Base-by-base conservation (phyloP, 2,329 filamentous ascomycete genomes). In the Aspergillus novoparasiticus region DNA sequence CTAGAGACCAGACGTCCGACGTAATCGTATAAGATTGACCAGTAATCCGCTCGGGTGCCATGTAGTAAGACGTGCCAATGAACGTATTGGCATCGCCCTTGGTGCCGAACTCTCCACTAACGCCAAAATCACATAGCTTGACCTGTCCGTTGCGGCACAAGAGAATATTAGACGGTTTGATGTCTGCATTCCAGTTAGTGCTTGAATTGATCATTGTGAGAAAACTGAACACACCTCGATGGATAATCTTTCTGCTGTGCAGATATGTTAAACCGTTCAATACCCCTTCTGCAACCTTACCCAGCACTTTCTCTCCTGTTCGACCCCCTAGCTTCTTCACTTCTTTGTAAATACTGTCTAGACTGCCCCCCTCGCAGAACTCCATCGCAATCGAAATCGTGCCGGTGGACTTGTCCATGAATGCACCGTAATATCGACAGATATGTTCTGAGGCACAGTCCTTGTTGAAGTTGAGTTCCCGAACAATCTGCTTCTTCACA, bases 311-410 rank as follows among this genome's bases (percentile, higher is more conserved):
- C 77, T 99, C 95, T 69, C 95, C 95, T 0, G 94, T 98, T 57
- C 95, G 88, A 12, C 95, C 95, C 48, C 94, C 94, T 2, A 98
- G 87, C 71, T 95, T 93, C 82, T 97, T 97, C 41, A 99, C 94
- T 80, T 99, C 95, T 69, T 92, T 92, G 83, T 99, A 99, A 68
- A 99, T 95, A 75, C 92, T 95, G 81, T 99, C 94, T 23, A 99
- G 86, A 54, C 93, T 97, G 59, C 95, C 95, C 62, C 95, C 95
- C 79, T 98, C 95, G 76, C 95, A 99, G 73, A 96, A 98, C 77
- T 99, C 95, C 95, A 99, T 99, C 62, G 93, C 94, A 74, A 99
- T 99, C 55, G 93, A 97, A 69, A 99, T 98, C 55, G 94, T 98
- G 57, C 94, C 93, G 11, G 93, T 96, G n/a, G 93, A 90, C 63